Evolutionary conservation across 352 stramenopile species (phyloP), one percentile per base, ranked within the genome.

Genomic region (Globisporangium nodosum): DNA sequence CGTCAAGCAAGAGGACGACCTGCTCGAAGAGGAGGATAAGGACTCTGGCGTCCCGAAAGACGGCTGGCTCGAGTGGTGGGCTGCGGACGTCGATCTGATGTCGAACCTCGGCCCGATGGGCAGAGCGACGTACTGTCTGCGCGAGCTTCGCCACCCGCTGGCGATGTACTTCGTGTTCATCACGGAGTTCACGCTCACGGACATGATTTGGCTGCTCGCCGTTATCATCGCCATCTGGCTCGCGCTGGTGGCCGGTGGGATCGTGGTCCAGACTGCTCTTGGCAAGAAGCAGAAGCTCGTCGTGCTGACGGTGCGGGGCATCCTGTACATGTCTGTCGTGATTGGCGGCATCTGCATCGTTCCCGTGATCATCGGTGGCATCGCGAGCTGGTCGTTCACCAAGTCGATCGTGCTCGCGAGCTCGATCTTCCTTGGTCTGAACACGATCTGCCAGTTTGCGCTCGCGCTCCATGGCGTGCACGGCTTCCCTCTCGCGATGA

Each of bases 91-190:
- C 1, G 80, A 92, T 39, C 66, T 90, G 45, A 90, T 89, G 77
- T 21, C 68, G 33, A 82, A 76, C 50, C 62, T 92, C 3, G 82
- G 82, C 5, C 63, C 60, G 0, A 92, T 90, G 78, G 78, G 74
- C 1, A 78, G 85, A 3, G 50, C 90, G 7, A 88, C 79, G n/a
- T 94, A 94, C 60, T 79, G 71, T 42, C 48, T 94, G 12, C 81
- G 85, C n/a, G 85, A 92, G 39, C 60, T 94, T 20, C 82, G 85
- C 11, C 82, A 92, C 51, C 76, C 82, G 1, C 43, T 94, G 27
- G 79, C 82, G 7, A 88, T 85, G 75, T 94, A 94, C 53, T 94
- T 85, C 47, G 79, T 92, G 3, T 94, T 91, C 46, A 68, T 79
- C 46, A 90, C 76, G 3, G 65, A 90, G 35, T 94, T 94, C 42